Conservation (phyloP, 768 basidiomycete species). For the Xerocomus brunneocitrinus region DNA sequence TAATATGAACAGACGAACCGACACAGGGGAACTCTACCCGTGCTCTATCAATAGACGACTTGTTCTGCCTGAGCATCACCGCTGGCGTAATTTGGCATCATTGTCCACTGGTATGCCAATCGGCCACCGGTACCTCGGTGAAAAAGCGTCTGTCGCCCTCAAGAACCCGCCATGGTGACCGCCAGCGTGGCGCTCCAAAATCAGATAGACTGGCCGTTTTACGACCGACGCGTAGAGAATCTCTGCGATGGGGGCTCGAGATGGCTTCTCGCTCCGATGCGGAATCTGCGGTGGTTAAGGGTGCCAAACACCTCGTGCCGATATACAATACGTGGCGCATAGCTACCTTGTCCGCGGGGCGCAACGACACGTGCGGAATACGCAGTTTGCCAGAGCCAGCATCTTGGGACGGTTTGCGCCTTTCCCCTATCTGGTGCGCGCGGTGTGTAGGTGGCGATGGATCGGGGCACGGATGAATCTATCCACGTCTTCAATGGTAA, state of each 20-base stretch:
- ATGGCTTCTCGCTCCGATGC: background rate
- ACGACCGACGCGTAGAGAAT: background rate
- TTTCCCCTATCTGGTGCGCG: too few relatives aligned
- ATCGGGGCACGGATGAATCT: background rate
- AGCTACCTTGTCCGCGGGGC: background rate
- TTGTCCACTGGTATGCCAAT: background rate
- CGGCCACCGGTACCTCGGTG: background rate
- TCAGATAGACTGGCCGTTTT: background rate
- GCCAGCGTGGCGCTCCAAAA: background rate
- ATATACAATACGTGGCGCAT: background rate
- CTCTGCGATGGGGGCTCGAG: background rate
- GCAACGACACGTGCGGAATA: background rate
- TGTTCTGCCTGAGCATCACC: background rate
- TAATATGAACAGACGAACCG: constrained; percentile 3
- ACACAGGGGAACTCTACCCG: constrained; percentile 1
- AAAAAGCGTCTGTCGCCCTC: background rate
- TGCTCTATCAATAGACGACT: constrained; percentile 4
- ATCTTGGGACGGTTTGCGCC: too few relatives aligned
- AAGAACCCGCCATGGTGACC: background rate
- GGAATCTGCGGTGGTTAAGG: background rate
- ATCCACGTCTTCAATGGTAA: background rate
- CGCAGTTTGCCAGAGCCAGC: too few relatives aligned
- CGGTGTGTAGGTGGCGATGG: background rate
- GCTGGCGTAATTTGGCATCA: background rate
- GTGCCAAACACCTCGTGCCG: background rate